These are phyloP conservation scores for Begonia peltatifolia DNA, from an alignment of 306 rosid genomes.

Conservation along the genomic window DNA sequence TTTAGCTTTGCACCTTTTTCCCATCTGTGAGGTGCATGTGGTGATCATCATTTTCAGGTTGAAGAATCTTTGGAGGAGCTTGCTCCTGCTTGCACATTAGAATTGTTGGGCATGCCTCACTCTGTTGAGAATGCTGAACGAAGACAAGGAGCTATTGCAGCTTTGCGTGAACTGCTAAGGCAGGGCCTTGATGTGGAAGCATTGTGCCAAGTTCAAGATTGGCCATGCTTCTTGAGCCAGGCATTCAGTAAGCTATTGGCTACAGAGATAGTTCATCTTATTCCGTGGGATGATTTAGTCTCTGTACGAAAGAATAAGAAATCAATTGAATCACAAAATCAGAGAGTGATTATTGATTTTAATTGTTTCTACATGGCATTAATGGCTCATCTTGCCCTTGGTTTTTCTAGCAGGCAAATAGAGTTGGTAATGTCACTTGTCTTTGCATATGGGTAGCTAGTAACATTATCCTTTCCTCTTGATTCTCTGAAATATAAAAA, in stretches of 20 bases:
- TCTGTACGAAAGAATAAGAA: constrained; percentile 74
- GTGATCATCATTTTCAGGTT: constrained; percentile 29
- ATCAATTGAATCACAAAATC: constrained; percentile 89
- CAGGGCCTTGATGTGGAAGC: constrained; percentile 91
- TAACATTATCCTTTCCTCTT: constrained; percentile 3
- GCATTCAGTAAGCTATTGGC: constrained; percentile 66
- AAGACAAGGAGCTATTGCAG: constrained; percentile 82
- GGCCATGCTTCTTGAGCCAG: constrained; percentile 86
- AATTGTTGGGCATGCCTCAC: constrained; percentile 61
- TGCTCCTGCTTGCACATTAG: constrained; percentile 94
- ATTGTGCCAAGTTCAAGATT: constrained; percentile 77
- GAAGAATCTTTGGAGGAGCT: constrained; percentile 99
- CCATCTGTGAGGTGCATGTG: background rate
- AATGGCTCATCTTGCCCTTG: constrained; percentile 72
- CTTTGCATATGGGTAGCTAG: constrained; percentile 12
- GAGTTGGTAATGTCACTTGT: constrained; percentile 52
- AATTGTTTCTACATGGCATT: constrained; percentile 64
- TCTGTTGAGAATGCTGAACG: constrained; percentile 61
- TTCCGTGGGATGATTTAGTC: constrained; percentile 77
- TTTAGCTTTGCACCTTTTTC: no score
- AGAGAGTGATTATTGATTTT: constrained; percentile 67
- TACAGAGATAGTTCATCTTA: constrained; percentile 78
- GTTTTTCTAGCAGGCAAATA: constrained; percentile 70
- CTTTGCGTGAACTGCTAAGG: constrained; percentile 82
- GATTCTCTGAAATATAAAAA: no score